Base-by-base conservation (phyloP, 352 stramenopile species). In the Phytophthora ohioensis region DNA sequence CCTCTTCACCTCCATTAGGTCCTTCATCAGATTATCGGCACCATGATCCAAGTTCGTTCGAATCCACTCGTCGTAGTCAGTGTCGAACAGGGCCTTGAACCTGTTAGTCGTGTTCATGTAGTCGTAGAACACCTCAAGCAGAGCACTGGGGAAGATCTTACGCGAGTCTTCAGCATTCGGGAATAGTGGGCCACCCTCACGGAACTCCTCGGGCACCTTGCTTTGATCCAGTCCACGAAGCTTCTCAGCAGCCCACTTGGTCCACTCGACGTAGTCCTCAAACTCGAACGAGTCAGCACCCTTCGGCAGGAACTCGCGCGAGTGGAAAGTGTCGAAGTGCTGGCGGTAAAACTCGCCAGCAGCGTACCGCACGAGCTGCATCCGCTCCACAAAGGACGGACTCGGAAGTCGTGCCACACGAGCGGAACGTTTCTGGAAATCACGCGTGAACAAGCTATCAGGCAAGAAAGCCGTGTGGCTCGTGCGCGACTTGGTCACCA, bases 301-400 rank as follows among this genome's bases (percentile, higher is more conserved):
- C 49, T 91, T 91, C 2, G 88, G 88, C 31, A 94, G 31, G 42
- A 94, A 88, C 3, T 94, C 72, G 2, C 79, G 76, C 45, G 85
- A 91, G 66, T 93, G 80, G 55, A 96, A 96, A 42, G 85, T 94
- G 57, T 96, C 88, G 21, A 93, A 79, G 64, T 96, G 88, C 77
- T 92, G 77, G 5, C 87, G 85, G 72, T 94, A 96, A 60, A 96
- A 94, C 58, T 96, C 84, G 10, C 88, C 88, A 36, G 85, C 85
- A 7, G 57, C 83, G 45, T 96, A 96, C 0, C 86, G 85, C 11
- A 96, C 87, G 34, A 94, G 76, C 56, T 96, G 88, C 55, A 96
- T 70, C 1, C 81, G 80, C 57, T 94, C 88, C 4, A 74, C 83
- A 66, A 81, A 94, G 4, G 83, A 82, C 8, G 88, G 72, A 55